phyloP scores from a whole-genome alignment of 345 rosid species.

The Camelina neglecta region DNA sequence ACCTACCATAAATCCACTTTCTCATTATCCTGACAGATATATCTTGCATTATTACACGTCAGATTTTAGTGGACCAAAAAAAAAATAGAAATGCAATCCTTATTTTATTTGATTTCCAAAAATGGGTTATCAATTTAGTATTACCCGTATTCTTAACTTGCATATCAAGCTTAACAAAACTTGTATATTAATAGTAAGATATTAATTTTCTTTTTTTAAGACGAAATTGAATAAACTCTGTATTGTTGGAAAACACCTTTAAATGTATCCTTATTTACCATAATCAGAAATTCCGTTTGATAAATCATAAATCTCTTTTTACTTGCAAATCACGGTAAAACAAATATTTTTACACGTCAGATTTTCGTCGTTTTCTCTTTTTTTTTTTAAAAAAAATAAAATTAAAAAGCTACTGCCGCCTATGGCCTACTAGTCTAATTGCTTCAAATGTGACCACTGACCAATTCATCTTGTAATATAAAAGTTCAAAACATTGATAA shows the following conservation, averaged over 20 bases:
- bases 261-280: not conserved
- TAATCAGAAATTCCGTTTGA: not conserved
- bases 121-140: not conserved
- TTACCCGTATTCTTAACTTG: not conserved
- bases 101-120: not conserved
- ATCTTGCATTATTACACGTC: conserved; percentile 29
- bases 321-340: not conserved
- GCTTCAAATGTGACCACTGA: not conserved
- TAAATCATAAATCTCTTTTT: no score
- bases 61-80: not conserved
- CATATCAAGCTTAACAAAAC: not conserved
- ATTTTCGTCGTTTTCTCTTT: not conserved
- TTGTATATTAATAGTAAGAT: not conserved
- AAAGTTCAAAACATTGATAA: not conserved
- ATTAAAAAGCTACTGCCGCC: no score
- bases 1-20: conserved; percentile 22
- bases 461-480: not conserved
- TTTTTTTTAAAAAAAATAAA: not conserved
- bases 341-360: not conserved
- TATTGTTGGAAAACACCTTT: not conserved
- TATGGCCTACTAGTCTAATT: not conserved
- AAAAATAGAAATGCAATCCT: no score
- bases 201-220: no score
- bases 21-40: conserved; percentile 36
- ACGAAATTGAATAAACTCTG: not conserved